phyloP scores from a whole-genome alignment of 805 yeast species.

The Candida nanaspora region DNA sequence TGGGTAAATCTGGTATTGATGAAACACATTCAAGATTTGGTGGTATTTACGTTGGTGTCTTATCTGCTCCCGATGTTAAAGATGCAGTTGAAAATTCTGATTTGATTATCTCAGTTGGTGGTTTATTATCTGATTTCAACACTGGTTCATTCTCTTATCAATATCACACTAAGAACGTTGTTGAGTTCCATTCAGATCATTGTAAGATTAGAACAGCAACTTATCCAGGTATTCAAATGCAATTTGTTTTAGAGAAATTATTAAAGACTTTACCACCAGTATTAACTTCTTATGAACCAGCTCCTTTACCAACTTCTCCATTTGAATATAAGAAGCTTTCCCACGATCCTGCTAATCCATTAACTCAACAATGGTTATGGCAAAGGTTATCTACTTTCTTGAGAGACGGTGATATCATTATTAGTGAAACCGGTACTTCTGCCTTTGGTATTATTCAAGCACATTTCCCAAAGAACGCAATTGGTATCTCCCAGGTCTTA shows the following conservation, averaged over 20 bases:
- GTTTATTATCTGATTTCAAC: slow-evolving; percentile 73
- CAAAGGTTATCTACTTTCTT: slow-evolving; percentile 50
- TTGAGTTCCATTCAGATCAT: slow-evolving; percentile 67
- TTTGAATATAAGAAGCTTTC: slow-evolving; percentile 15
- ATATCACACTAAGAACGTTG: slow-evolving; percentile 59
- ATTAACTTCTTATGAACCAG: slow-evolving; percentile 33
- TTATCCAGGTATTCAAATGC: slow-evolving; percentile 67
- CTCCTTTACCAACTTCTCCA: slow-evolving; percentile 41
- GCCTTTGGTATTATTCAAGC: slow-evolving; percentile 60
- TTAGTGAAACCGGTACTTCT: slow-evolving; percentile 62
- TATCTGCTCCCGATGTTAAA: slow-evolving; percentile 62
- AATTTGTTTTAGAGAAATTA: slow-evolving; percentile 35
- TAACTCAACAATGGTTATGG: slow-evolving; percentile 61
- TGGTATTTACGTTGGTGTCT: slow-evolving; percentile 72
- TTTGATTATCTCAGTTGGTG: slow-evolving; percentile 67
- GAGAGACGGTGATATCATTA: slow-evolving; percentile 52
- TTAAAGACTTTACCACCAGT: slow-evolving; percentile 21
- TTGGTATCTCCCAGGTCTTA: slow-evolving; percentile 59
- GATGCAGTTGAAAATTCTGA: slow-evolving; percentile 63
- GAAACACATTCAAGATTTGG: slow-evolving; percentile 67
- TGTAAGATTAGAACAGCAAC: slow-evolving; percentile 58
- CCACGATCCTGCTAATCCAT: slow-evolving; percentile 8
- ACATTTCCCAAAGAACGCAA: slow-evolving; percentile 50
- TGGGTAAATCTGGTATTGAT: slow-evolving; percentile 73
- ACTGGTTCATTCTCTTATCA: slow-evolving; percentile 74